Base-by-base conservation (phyloP, 441 rosid genomes). In the Aleurites moluccanus region DNA sequence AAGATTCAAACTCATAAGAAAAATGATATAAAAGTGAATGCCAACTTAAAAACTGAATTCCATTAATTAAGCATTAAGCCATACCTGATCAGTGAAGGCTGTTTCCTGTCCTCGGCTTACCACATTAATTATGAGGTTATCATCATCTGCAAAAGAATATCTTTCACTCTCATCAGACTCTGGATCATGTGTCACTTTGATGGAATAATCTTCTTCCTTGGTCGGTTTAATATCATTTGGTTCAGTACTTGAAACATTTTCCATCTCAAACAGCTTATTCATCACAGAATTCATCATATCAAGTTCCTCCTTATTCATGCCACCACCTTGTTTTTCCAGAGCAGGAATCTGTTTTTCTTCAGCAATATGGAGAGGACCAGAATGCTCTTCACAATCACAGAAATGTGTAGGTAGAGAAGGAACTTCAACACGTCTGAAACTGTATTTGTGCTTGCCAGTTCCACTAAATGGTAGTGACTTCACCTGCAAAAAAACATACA, bases 331-430 rank as follows among this genome's bases (percentile, higher is more conserved):
- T 10, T 83, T 76, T 68, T 87, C 89, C 25, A 71, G 28, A 45
- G 66, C 74, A 72, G 60, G 80, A 65, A 40, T 72, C 63, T 72
- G 81, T 66, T 77, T 80, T 23, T 78, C 71, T 72, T 84, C 84
- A 47, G 72, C 79, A 74, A 81, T 49, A 44, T 79, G 71, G 50
- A 74, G 69, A 73, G 76, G 72, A 62, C 64, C 73, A 57, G 86
- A 85, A 75, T 91, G 99, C 86, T 90, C 95, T 78, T 91, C 97
- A 52, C 98, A 93, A 77, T 92, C 98, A 74, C 97, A 92, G 80
- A 96, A 91, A 77, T 80, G 81, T 55, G 63, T 80, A 27, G 99
- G 94, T 53, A 84, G 63, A 28, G 93, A 70, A 44, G 89, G 86
- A 73, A 80, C 84, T 69, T 81, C 80, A 62, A 90, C 84, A 63